Base-by-base conservation (phyloP, 2,329 filamentous ascomycete species). In the Ceratocystis eucalypticola region DNA sequence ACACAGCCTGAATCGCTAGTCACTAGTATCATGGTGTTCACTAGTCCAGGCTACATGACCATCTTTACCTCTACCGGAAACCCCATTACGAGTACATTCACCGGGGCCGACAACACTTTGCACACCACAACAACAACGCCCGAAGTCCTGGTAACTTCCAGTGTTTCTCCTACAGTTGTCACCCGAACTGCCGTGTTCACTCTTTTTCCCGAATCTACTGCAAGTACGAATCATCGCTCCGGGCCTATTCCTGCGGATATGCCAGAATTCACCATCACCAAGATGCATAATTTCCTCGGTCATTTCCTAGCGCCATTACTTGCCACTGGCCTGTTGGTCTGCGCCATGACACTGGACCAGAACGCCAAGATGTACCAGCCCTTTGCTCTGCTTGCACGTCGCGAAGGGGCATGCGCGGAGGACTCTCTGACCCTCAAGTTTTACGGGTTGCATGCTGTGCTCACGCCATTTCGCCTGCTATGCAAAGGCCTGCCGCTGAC, bases 351-450 rank as follows among this genome's bases (percentile, higher is more conserved):
- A 7, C 46, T 67, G n/a, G 65, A 67, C 41, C 61, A 64, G 41
- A 67, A 67, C 17, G 48, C 61, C 46, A 67, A 64, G 37, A 67
- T 67, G 65, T 67, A 64, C 22, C 65, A 67, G 61, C 65, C 61
- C 5, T 67, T 67, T 61, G 61, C 50, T 3, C 41, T 64, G 7
- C 48, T 67, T 10, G 61, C 48, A 17, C 62, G 50, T 25, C 61
- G 61, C 8, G 61, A 30, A 30, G 59, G 63, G 10, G 41, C 66
- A n/a, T 17, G 15, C 12, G 67, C 59, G 10, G 46, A 48, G 12
- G 62, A 67, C 12, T 62, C 62, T 6, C 44, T 67, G 3, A 67
- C 53, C 28, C 53, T 67, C 22, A 61, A 48, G 30, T 67, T 67
- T 61, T 46, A 41, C 46, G 64, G 67, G 33, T 25, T n/a, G 5